Conservation (phyloP, 345 rosid genomes). For the Sisymbrium irio region DNA sequence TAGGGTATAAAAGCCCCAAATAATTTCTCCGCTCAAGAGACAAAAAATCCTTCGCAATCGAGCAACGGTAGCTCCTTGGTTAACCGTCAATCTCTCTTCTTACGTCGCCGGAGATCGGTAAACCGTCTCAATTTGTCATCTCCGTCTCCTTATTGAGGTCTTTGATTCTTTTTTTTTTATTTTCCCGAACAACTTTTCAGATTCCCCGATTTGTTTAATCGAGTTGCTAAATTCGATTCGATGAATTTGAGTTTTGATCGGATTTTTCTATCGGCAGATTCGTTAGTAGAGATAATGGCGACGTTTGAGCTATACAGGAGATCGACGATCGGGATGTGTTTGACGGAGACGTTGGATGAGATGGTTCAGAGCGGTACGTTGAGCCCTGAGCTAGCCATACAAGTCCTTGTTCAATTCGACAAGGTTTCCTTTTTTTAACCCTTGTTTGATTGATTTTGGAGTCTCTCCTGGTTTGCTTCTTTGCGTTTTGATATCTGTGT, state of each 20-base stretch:
- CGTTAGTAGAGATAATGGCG: conserved; percentile 64
- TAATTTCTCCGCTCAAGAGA: conserved; percentile 50
- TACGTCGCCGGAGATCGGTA: conserved; percentile 39
- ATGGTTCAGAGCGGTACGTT: conserved; percentile 92
- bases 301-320: conserved; percentile 96
- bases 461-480: not conserved
- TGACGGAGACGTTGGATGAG: conserved; percentile 94
- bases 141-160: not conserved
- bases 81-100: conserved; percentile 1
- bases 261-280: not conserved
- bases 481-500: not conserved
- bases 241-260: not conserved
- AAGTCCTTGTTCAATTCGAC: conserved; percentile 94
- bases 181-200: not conserved
- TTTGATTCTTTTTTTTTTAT: not conserved
- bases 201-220: not conserved
- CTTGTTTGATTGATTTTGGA: not conserved
- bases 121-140: not conserved
- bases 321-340: conserved; percentile 95
- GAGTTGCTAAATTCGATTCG: not conserved
- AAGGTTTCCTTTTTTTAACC: conserved; percentile 47
- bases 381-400: conserved; percentile 91
- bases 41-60: conserved; percentile 25
- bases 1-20: conserved; percentile 82
- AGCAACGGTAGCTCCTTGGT: conserved; percentile 33